A percentile compares a stretch with the other conserved stretches of the same genome.
Evolutionary conservation across 495 filamentous ascomycete genomes (phyloP).

Genomic region (Aspergillus biplanus): DNA sequence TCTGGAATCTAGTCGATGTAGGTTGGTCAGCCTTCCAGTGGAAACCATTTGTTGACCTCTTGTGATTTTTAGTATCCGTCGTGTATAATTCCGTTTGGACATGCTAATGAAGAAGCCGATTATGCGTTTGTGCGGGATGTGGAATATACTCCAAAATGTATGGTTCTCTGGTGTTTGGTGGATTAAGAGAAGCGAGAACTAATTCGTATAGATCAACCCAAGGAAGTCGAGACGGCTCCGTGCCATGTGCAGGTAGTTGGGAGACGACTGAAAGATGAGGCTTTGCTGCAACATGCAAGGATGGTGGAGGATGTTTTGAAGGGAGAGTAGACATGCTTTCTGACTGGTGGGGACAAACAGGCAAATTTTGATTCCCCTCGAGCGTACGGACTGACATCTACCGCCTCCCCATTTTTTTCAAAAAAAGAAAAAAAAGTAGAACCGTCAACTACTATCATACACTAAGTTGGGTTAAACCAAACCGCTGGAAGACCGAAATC

Average conservation of each 20-base stretch:
- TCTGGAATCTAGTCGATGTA: conserved; percentile 58
- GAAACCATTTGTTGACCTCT: not conserved
- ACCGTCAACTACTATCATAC: too few relatives aligned
- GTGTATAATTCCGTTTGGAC: conserved; percentile 39
- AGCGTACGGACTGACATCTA: too few relatives aligned
- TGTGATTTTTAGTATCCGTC: conserved; percentile 35
- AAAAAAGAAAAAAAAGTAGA: too few relatives aligned
- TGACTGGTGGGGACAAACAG: too few relatives aligned
- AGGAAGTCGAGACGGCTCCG: conserved; percentile 30
- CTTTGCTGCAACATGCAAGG: conserved; percentile 25
- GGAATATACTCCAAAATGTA: conserved; percentile 26
- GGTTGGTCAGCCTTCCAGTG: conserved; percentile 20
- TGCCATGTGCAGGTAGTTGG: conserved; percentile 38
- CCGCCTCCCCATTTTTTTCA: too few relatives aligned
- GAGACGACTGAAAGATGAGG: conserved; percentile 33
- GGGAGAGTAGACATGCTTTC: not conserved
- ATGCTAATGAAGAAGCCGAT: conserved; percentile 25
- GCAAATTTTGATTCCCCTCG: too few relatives aligned
- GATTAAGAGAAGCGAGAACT: too few relatives aligned
- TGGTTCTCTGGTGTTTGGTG: too few relatives aligned
- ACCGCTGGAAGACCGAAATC: too few relatives aligned
- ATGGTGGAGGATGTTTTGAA: conserved; percentile 24
- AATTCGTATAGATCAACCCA: conserved; percentile 23
- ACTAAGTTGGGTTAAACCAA: too few relatives aligned
- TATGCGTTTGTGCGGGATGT: conserved; percentile 26